These are phyloP conservation scores for Solanum bulbocastanum DNA, from an alignment of 257 asterid genomes.

Conservation along the genomic window DNA sequence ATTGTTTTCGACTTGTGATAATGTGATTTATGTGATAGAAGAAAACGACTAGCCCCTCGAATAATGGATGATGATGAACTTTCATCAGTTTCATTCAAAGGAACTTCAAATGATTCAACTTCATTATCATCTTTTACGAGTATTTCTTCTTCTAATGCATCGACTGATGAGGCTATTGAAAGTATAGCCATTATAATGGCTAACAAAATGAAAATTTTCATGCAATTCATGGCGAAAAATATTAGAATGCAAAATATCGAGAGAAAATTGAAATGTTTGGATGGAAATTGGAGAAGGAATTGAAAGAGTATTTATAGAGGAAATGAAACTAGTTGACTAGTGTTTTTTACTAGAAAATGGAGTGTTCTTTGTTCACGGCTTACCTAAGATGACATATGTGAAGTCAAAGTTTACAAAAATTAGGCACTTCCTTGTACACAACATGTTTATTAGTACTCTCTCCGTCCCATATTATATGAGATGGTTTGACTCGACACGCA, in stretches of 20 bases:
- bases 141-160: background rate
- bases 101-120: background rate
- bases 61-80: constrained; percentile 15
- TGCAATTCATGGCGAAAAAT: constrained; percentile 15
- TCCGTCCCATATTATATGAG: too few relatives aligned
- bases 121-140: background rate
- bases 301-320: constrained; percentile 7
- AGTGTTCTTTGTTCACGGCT: constrained; percentile 11
- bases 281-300: background rate
- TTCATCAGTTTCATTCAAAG: background rate
- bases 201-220: constrained; percentile 12
- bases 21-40: constrained; percentile 13
- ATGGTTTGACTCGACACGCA: too few relatives aligned
- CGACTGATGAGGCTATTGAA: constrained; percentile 10
- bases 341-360: background rate
- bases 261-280: background rate
- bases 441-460: background rate
- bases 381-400: background rate
- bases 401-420: constrained; percentile 3
- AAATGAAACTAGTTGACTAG: background rate
- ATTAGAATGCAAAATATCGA: background rate
- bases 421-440: constrained; percentile 6
- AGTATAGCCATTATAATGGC: constrained; percentile 10
- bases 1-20: background rate
- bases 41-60: constrained; percentile 30